Evolutionary conservation across 495 filamentous ascomycete genomes (phyloP).

Genomic region (Thozetella sp.): DNA sequence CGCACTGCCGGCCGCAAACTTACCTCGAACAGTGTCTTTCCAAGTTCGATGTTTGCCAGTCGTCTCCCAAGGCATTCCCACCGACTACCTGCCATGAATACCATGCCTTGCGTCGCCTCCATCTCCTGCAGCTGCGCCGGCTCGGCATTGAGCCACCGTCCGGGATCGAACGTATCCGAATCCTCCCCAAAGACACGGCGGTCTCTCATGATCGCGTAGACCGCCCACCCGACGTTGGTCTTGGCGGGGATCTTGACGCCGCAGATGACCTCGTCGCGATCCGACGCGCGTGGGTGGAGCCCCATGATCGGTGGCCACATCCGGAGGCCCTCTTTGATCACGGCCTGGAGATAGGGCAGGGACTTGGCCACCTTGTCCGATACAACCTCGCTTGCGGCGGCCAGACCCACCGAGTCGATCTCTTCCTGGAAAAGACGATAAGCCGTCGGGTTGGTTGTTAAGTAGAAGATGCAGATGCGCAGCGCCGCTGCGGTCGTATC

Average conservation of each 20-base stretch:
- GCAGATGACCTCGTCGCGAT: slow-evolving; percentile 41
- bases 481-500: slow-evolving; percentile 57
- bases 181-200: slow-evolving; percentile 37
- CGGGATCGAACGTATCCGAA: slow-evolving; percentile 47
- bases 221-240: slow-evolving; percentile 47
- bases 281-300: slow-evolving; percentile 47
- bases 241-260: slow-evolving; percentile 58
- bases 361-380: slow-evolving; percentile 22
- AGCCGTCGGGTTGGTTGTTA: slow-evolving; percentile 39
- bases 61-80: slow-evolving; percentile 38
- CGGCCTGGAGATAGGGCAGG: slow-evolving; percentile 49
- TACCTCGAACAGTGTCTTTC: slow-evolving; percentile 57
- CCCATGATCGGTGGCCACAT: slow-evolving; percentile 42
- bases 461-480: slow-evolving; percentile 48
- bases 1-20: too few species aligned
- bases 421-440: slow-evolving; percentile 47
- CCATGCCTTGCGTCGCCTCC: slow-evolving; percentile 25
- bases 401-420: slow-evolving; percentile 32
- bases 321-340: slow-evolving; percentile 47
- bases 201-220: slow-evolving; percentile 25
- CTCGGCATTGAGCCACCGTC: slow-evolving; percentile 49
- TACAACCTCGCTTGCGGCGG: slow-evolving; percentile 2
- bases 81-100: slow-evolving; percentile 33
- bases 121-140: slow-evolving; percentile 26
- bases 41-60: slow-evolving; percentile 44